phyloP scores from a whole-genome alignment of 2,329 filamentous ascomycete genomes.

The Thielaviopsis populi region DNA sequence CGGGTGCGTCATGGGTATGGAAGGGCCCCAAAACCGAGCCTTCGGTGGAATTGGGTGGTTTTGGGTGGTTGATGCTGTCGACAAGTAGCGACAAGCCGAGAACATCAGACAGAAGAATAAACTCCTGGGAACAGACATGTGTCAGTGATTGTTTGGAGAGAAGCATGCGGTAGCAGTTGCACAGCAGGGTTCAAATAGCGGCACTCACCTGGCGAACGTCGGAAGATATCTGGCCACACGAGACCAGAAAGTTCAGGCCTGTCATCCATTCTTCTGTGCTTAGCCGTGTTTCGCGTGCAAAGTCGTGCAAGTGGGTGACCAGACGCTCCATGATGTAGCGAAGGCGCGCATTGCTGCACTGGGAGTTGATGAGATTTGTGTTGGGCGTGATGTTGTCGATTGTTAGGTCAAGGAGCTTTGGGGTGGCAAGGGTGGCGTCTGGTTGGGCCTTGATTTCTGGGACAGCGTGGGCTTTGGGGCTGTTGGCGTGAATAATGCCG shows the following conservation, averaged over 20 bases:
- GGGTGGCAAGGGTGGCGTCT: not conserved
- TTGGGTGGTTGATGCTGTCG: slow-evolving; percentile 64
- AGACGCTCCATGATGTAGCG: slow-evolving; percentile 55
- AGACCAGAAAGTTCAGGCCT: slow-evolving; percentile 51
- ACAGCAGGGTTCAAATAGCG: not conserved
- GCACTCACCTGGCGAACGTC: slow-evolving; percentile 47
- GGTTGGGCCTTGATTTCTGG: not conserved
- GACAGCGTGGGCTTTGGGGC: not conserved
- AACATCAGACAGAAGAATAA: slow-evolving; percentile 61
- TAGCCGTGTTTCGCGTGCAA: slow-evolving; percentile 58
- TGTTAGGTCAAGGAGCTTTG: slow-evolving; percentile 37
- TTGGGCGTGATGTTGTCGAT: slow-evolving; percentile 64
- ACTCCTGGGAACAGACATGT: slow-evolving; percentile 35
- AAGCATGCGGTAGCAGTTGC: not conserved
- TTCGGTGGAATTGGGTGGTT: slow-evolving; percentile 51
- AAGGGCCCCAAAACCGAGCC: slow-evolving; percentile 71
- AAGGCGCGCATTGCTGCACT: slow-evolving; percentile 43
- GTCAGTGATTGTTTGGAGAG: not conserved
- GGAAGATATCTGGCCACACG: slow-evolving; percentile 51
- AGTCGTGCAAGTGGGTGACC: slow-evolving; percentile 60
- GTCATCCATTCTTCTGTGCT: slow-evolving; percentile 60
- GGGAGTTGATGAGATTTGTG: slow-evolving; percentile 53
- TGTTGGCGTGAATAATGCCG: not conserved
- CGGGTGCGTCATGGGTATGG: slow-evolving; percentile 55
- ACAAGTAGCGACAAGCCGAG: slow-evolving; percentile 61